Base-by-base conservation (phyloP, 2,329 filamentous ascomycete species). In the Aspergillus unguis region DNA sequence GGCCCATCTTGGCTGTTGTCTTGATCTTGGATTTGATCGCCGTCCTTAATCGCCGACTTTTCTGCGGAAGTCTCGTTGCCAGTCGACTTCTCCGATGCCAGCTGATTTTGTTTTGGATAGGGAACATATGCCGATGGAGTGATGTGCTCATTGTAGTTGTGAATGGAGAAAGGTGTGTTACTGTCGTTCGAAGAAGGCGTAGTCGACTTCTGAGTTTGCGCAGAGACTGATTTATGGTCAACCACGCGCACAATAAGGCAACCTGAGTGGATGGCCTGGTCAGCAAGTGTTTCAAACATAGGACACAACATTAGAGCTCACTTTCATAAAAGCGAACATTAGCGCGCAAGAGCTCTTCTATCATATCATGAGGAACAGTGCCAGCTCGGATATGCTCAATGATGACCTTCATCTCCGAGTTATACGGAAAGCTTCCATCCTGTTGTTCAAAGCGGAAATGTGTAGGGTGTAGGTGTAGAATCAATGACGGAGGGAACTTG, bases 211-310 rank as follows among this genome's bases (percentile, higher is more conserved):
- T 82, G 84, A 7, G 76, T 68, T 59, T 90, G 85, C 60, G 80
- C 76, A 56, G 80, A 79, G 38, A 76, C 76, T 0, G 86, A 84
- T 64, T 88, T 89, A 75, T 96, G 89, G 68, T 97, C 90, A 64
- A 95, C 83, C n/a, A 97, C 78, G 70, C 95, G 87, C 33, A 99
- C 91, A 61, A 99, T 97, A 52, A 99, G 80, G 66, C 92, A 96
- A 31, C 83, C 79, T 81, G 43, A 32, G 51, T 52, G 36, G 50
- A 53, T 46, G 23, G 11, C 35, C 32, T 23, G 6, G 4, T 57
- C 36, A 57, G 55, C 40, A 54, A 45, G 25, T 11, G 6, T 32
- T 29, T 44, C 25, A 31, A 10, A 7, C 17, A 7, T 6, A 23
- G 17, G 17, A 17, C 7, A 8, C 32, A 23, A 45, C 29, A 28